These are phyloP conservation scores for Exophiala mesophila DNA, from an alignment of 2,329 filamentous ascomycete genomes.

Conservation along the genomic window DNA sequence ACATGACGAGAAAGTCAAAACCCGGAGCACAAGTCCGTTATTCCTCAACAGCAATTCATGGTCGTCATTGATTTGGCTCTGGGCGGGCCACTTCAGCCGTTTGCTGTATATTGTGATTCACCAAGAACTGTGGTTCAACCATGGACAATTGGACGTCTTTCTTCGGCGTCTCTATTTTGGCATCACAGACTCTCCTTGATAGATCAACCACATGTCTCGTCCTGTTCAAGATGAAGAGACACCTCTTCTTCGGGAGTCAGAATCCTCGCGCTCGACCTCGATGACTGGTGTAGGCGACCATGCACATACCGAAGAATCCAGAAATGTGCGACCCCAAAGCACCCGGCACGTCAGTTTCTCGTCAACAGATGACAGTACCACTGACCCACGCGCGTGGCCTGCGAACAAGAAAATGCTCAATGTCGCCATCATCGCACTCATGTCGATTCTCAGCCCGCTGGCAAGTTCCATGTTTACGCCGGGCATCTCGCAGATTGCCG, in stretches of 20 bases:
- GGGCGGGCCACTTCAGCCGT: too few relatives aligned
- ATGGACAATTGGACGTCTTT: too few relatives aligned
- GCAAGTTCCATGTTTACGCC: conserved; percentile 48
- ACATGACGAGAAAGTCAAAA: too few relatives aligned
- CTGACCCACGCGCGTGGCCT: conserved; percentile 46
- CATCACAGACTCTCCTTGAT: too few relatives aligned
- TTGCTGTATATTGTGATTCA: too few relatives aligned
- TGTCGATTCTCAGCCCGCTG: conserved; percentile 35
- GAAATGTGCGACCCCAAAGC: conserved; percentile 1
- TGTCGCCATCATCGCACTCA: conserved; percentile 46
- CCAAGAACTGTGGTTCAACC: too few relatives aligned
- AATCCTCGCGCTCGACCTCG: too few relatives aligned
- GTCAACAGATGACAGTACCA: conserved; percentile 33
- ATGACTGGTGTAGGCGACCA: conserved; percentile 1
- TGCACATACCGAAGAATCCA: background rate
- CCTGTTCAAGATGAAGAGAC: conserved; percentile 12
- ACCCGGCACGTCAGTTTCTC: conserved; percentile 29
- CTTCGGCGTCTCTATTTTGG: too few relatives aligned
- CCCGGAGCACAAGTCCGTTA: background rate
- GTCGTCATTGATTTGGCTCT: background rate
- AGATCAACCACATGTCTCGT: too few relatives aligned
- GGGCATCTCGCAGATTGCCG: conserved; percentile 47
- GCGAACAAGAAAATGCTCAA: conserved; percentile 44
- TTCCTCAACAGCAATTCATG: background rate
- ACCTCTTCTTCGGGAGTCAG: conserved; percentile 16